These are phyloP conservation scores for Apium graveolens DNA, from an alignment of 129 eudicot genomes.

Conservation along the genomic window DNA sequence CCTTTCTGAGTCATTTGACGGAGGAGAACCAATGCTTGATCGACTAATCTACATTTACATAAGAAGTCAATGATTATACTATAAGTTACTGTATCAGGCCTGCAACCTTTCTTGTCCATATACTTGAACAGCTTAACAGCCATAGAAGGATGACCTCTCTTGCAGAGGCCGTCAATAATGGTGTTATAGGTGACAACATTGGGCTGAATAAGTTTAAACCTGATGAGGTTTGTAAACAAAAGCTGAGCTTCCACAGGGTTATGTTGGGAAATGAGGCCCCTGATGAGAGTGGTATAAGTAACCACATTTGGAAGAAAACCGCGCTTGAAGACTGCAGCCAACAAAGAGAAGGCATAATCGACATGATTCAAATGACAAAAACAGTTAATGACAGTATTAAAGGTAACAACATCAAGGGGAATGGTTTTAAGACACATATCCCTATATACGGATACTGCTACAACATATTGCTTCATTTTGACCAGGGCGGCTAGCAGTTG, in stretches of 20 bases:
- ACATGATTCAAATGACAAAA: background rate
- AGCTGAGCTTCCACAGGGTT: too few relatives aligned
- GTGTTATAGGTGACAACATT: too few relatives aligned
- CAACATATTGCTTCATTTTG: background rate
- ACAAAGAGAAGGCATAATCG: background rate
- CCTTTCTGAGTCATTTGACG: background rate
- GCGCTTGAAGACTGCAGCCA: background rate
- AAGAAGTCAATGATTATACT: too few relatives aligned
- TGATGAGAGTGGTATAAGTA: background rate
- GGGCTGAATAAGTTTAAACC: background rate
- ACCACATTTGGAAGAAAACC: background rate
- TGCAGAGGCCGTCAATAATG: too few relatives aligned
- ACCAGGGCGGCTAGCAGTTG: background rate
- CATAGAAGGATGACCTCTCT: too few relatives aligned
- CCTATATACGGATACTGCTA: background rate
- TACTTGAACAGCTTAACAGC: background rate
- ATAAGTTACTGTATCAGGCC: too few relatives aligned
- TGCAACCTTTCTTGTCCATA: too few relatives aligned
- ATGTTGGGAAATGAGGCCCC: background rate
- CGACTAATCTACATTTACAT: too few relatives aligned
- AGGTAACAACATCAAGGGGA: background rate
- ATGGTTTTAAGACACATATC: background rate
- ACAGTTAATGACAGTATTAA: background rate
- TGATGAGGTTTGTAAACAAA: background rate
- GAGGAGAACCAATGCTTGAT: too few relatives aligned